A percentile compares a stretch with the other conserved stretches of the same genome.
phyloP scores from a whole-genome alignment of 345 rosid species.

The Gossypium sturtianum region DNA sequence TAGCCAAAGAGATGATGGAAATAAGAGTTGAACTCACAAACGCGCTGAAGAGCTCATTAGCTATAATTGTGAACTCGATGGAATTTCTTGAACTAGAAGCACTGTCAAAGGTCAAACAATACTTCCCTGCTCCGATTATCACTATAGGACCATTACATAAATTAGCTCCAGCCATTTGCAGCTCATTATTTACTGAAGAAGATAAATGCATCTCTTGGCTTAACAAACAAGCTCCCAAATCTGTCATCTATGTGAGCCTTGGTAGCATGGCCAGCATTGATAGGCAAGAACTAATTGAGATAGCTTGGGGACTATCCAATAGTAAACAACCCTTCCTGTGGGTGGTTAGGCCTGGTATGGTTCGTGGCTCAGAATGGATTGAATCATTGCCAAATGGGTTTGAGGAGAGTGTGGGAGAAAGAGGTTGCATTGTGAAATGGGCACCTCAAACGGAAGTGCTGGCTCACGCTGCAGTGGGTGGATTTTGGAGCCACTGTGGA shows the following conservation, averaged over 20 bases:
- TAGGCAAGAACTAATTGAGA: neutral
- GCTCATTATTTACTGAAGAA: slow-evolving; percentile 27
- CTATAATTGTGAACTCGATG: slow-evolving; percentile 24
- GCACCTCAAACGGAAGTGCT: slow-evolving; percentile 32
- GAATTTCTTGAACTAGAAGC: slow-evolving; percentile 25
- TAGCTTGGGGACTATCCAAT: slow-evolving; percentile 28
- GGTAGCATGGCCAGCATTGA: neutral
- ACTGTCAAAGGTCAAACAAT: slow-evolving; percentile 15
- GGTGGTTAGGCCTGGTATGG: slow-evolving; percentile 26
- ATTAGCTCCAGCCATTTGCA: slow-evolving; percentile 15
- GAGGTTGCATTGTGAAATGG: slow-evolving; percentile 27
- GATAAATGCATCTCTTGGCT: slow-evolving; percentile 30
- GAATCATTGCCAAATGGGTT: slow-evolving; percentile 19
- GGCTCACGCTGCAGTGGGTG: slow-evolving; percentile 28
- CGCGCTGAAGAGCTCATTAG: neutral
- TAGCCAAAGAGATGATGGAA: neutral
- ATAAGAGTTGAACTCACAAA: neutral
- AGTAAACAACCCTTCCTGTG: slow-evolving; percentile 28
- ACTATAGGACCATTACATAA: slow-evolving; percentile 33
- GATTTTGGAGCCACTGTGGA: slow-evolving; percentile 38
- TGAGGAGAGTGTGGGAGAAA: neutral
- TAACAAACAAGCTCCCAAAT: slow-evolving; percentile 19
- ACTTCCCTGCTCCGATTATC: slow-evolving; percentile 4
- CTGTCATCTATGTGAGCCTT: slow-evolving; percentile 28
- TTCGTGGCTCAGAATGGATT: slow-evolving; percentile 17